Evolutionary conservation across 768 basidiomycete species (phyloP), one percentile per base, ranked within the genome.

Genomic region (Russula sp.): DNA sequence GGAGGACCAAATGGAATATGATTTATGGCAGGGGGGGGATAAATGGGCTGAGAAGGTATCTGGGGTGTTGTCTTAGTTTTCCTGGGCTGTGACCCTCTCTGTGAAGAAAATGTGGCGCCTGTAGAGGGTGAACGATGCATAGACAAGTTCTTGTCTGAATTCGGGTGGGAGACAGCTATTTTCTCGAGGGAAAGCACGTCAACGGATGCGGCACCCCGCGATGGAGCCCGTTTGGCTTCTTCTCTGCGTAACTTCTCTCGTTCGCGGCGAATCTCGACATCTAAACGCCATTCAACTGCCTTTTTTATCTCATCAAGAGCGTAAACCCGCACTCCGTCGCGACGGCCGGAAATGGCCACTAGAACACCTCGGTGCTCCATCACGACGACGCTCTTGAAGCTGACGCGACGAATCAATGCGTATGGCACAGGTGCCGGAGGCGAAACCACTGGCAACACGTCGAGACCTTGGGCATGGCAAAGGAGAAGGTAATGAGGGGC

Each of bases 341-440:
- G 77, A 65, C 91, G 78, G 9, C 91, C 91, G 16, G 92, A 92
- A 65, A 94, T 91, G 13, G 91, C 91, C 9, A 94, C 91, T n/a
- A 94, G 76, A 0, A 94, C 90, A 7, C 91, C 91, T 35, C 91
- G 87, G 70, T 93, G 89, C 69, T 94, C 91, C 91, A 94, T 94
- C 14, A 94, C 87, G 0, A 94, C 88, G n/a, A 94, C 86, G 60
- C 82, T 85, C 71, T 91, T 93, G 74, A 94, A 94, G 40, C 82
- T 80, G 56, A 91, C 89, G 59, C 90, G 81, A 22, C 91, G 84
- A 27, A 94, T 86, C 32, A 94, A 80, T 10, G 91, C 85, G 73
- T 91, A 93, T 14, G 92, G 89, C 67, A 87, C 86, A 7, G 80
- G 79, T 14, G 84, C 79, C 2, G 90, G 91, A 0, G 91, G 90